Conservation (phyloP, 139 green algal genomes). For the Chlamydomonas eustigma region DNA sequence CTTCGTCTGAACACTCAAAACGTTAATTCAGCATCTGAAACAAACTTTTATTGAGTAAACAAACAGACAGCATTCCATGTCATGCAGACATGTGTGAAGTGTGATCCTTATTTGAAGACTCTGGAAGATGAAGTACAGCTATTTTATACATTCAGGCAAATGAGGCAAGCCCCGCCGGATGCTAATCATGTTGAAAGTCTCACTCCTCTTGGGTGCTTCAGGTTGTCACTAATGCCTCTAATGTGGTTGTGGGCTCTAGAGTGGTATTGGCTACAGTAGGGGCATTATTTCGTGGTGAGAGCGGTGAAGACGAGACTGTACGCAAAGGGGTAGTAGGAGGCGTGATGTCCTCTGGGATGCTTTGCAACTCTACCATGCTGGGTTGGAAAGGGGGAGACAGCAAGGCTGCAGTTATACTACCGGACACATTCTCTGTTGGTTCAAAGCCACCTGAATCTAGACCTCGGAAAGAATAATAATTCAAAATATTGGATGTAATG, state of each 20-base stretch:
- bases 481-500: too few species aligned
- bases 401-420: conserved; percentile 15
- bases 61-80: too few species aligned
- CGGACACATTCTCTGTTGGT: conserved; percentile 8
- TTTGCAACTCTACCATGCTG: conserved; percentile 27
- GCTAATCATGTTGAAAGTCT: too few species aligned
- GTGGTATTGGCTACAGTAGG: conserved; percentile 21
- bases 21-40: too few species aligned
- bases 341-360: conserved; percentile 18
- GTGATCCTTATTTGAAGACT: too few species aligned
- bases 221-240: conserved; percentile 23
- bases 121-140: too few species aligned
- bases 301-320: conserved; percentile 5
- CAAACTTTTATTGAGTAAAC: too few species aligned
- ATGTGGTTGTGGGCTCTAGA: conserved; percentile 1
- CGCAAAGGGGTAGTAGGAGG: conserved; percentile 14
- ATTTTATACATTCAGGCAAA: too few species aligned
- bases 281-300: not conserved
- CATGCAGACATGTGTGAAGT: too few species aligned
- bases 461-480: not conserved
- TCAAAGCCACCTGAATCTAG: conserved; percentile 4
- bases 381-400: conserved; percentile 19
- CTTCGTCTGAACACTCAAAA: too few species aligned
- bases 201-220: too few species aligned
- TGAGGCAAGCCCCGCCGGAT: too few species aligned